Base-by-base conservation (phyloP, 78 protist species). In the Tieghemostelium lacteum region DNA sequence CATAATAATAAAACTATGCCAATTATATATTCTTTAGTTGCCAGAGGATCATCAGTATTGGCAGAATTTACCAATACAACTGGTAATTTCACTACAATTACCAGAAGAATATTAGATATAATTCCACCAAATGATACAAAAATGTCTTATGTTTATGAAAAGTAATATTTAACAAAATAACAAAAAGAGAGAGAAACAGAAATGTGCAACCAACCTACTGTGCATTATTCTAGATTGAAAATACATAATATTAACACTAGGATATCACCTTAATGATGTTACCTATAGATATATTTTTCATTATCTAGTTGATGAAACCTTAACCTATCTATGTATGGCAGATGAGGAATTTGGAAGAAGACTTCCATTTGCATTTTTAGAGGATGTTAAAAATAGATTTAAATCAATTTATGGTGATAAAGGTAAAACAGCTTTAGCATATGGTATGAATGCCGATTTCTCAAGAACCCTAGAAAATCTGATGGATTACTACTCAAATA, bases 311-410 rank as follows among this genome's bases (percentile, higher is more conserved):
- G 45, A 52, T 37, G 95, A 93, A 24, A 76, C 94, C 1, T 22
- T 93, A n/a, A 63, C 85, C 1, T 96, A 93, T 89, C 39, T 97
- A 57, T 97, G 99, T 91, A 87, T 96, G 95, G 95, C 97, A 37
- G 98, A 96, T 58, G 93, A 96, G 63, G 87, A 74, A 58, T 94
- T 95, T 40, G 96, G 85, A 8, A 52, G 96, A 65, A 70, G 93
- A 55, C 37, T 87, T 26, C 94, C 98, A 71, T 95, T 97, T 62
- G 62, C 95, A 28, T 97, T 93, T 66, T 95, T 97, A 37, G 94
- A 77, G 17, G 98, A 93, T 63, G 80, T 96, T 52, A 85, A 93
- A 73, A 77, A 75, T 28, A 65, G 97, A 73, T 97, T 95, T 77
- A 49, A 58, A 63, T 26, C 76, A 19, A 33, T 65, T 14, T 94